Conservation (phyloP, 1,284 basidiomycete genomes). For the Cryptococcus sp. region DNA sequence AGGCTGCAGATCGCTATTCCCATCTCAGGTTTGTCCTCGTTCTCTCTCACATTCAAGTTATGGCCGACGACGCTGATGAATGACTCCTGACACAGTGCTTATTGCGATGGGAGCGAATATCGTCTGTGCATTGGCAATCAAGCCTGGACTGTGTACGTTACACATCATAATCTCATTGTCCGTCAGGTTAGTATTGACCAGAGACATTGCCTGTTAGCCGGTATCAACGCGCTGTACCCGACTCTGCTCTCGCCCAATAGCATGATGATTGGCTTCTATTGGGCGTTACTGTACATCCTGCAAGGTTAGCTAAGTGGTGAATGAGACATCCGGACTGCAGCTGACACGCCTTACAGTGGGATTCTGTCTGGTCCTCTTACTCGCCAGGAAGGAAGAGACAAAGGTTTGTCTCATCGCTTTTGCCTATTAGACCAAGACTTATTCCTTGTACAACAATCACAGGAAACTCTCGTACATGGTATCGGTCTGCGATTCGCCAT, state of each 20-base stretch:
- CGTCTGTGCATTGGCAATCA: conserved; percentile 48
- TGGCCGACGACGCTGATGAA: neutral
- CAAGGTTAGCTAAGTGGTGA: conserved; percentile 27
- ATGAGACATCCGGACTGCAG: neutral
- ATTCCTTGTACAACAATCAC: neutral
- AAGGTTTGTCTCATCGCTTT: conserved; percentile 59
- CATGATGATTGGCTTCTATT: conserved; percentile 66
- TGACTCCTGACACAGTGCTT: conserved; percentile 26
- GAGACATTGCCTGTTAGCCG: conserved; percentile 49
- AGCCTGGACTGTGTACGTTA: conserved; percentile 47
- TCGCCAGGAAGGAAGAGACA: conserved; percentile 72
- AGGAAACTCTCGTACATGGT: conserved; percentile 69
- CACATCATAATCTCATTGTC: neutral
- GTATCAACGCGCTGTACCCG: conserved; percentile 62
- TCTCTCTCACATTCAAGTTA: conserved; percentile 52
- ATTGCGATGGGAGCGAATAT: conserved; percentile 44
- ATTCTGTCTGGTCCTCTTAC: conserved; percentile 73
- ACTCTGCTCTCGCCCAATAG: conserved; percentile 72
- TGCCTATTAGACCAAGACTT: no score
- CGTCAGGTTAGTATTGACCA: neutral
- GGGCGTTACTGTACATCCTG: conserved; percentile 55
- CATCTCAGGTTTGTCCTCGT: conserved; percentile 67
- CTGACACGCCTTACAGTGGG: conserved; percentile 60
- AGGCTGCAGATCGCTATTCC: conserved; percentile 76
- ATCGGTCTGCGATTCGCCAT: conserved; percentile 75